Evolutionary conservation across 768 basidiomycete species (phyloP), one percentile per base, ranked within the genome.

Genomic region (Thelephora ganbajun): DNA sequence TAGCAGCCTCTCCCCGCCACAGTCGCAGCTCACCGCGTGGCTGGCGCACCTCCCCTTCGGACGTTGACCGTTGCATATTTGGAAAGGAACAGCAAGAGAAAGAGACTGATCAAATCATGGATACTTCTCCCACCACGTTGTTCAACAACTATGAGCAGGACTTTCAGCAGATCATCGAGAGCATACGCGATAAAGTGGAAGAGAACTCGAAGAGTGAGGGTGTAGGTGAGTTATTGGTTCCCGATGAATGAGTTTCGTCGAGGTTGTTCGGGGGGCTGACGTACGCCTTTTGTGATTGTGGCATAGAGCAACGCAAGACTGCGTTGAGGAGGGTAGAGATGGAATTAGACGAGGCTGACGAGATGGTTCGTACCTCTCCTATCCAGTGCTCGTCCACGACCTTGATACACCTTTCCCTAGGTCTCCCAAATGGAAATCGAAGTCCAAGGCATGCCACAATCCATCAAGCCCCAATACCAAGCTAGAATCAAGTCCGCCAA

Each of bases 371-470:
- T 58, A 7, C 33, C 14, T 43, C 47, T 22, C 16, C 26, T 39
- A 6, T 36, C 35, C 18, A 22, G 14, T 22, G 35, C 41, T 23
- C 11, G 12, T 30, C 35, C 35, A 11, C 3, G 19, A 6, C 30
- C 19, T 30, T 35, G 14, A 30, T 19, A 46, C 44, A 11, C 36
- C 36, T 52, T 51, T 33, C 44, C 45, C 3, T 54, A 98, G 94
- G 76, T 97, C 54, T 91, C 91, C 43, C 96, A 99, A 76, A 96
- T 99, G 94, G 94, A 97, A 68, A 84, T 99, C 49, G 96, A 99
- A 68, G 82, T 94, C 6, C 91, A 92, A 57, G 86, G 89, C 11
- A 91, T 97, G 59, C 91, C 92, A 0, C 81, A 87, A 58, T 83
- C 85, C 18, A 72, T 92, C 56, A 77, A 84, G 45, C 66, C 80